A percentile compares a stretch with the other conserved stretches of the same genome.
phyloP scores from a whole-genome alignment of 441 rosid species.

The Breynia disticha region DNA sequence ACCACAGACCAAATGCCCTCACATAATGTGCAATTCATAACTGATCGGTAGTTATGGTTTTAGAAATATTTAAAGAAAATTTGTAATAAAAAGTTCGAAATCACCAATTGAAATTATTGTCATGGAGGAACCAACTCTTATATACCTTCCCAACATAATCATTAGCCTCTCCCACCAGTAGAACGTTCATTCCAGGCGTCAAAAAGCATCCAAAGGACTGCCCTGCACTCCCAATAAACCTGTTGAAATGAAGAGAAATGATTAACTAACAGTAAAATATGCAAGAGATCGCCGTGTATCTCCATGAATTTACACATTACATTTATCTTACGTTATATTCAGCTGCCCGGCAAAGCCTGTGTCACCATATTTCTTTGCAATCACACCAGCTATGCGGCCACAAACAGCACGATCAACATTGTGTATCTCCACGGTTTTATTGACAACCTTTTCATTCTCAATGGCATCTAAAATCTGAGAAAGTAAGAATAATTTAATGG shows the following conservation, averaged over 20 bases:
- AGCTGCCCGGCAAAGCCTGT: slow-evolving; percentile 94
- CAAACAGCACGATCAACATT: slow-evolving; percentile 90
- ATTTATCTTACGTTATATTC: slow-evolving; percentile 65
- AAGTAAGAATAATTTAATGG: slow-evolving; percentile 7
- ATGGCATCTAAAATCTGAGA: slow-evolving; percentile 72
- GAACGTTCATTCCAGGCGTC: slow-evolving; percentile 91
- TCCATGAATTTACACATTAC: not conserved
- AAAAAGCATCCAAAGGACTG: slow-evolving; percentile 98
- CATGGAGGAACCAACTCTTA: not conserved
- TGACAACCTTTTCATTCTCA: slow-evolving; percentile 65
- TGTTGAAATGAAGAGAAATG: slow-evolving; percentile 24
- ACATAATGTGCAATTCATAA: too few relatives aligned
- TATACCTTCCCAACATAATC: slow-evolving; percentile 97
- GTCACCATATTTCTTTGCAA: slow-evolving; percentile 91
- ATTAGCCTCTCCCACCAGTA: slow-evolving; percentile 85
- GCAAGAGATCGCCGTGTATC: not conserved
- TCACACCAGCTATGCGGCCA: slow-evolving; percentile 78
- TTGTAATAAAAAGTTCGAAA: too few relatives aligned
- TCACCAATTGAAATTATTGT: too few relatives aligned
- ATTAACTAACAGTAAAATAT: slow-evolving; percentile 16
- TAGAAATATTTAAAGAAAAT: too few relatives aligned
- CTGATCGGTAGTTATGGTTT: too few relatives aligned
- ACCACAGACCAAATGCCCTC: too few relatives aligned
- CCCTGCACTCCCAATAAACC: slow-evolving; percentile 90
- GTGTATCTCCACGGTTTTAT: slow-evolving; percentile 63